These are phyloP conservation scores for Ogataea methanolica DNA, from an alignment of 805 yeast species.

Conservation along the genomic window DNA sequence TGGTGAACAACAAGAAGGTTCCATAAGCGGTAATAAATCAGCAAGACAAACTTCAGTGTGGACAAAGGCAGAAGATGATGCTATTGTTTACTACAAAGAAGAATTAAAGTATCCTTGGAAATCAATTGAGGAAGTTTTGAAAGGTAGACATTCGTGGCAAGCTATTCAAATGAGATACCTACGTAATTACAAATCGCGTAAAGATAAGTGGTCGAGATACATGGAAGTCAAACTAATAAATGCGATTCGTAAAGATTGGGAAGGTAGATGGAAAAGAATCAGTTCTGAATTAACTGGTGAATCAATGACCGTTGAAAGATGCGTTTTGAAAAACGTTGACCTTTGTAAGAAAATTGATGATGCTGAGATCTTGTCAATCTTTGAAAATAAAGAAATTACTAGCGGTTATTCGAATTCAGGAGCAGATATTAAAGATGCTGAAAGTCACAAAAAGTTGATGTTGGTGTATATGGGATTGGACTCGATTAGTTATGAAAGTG, in stretches of 20 bases:
- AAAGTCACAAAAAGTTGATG: conserved; percentile 30
- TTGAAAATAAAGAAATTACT: conserved; percentile 25
- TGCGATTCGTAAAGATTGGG: conserved; percentile 36
- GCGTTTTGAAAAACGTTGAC: conserved; percentile 27
- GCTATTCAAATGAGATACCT: conserved; percentile 44
- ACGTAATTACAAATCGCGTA: conserved; percentile 34
- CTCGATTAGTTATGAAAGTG: conserved; percentile 30
- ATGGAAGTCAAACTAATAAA: conserved; percentile 30
- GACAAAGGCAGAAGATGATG: conserved; percentile 34
- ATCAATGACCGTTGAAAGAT: conserved; percentile 25
- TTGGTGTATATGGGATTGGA: conserved; percentile 35
- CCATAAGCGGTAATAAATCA: not conserved
- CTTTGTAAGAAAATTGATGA: conserved; percentile 29
- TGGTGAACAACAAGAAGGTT: not conserved
- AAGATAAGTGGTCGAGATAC: conserved; percentile 30
- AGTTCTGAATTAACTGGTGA: conserved; percentile 28
- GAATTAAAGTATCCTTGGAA: conserved; percentile 35
- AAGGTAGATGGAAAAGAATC: conserved; percentile 36
- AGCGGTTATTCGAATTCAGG: conserved; percentile 21
- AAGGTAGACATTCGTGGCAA: conserved; percentile 37
- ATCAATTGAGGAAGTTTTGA: conserved; percentile 30
- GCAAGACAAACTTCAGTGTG: conserved; percentile 14
- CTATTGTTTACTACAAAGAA: conserved; percentile 35
- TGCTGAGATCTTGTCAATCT: conserved; percentile 20
- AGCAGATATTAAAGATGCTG: conserved; percentile 29